phyloP scores from a whole-genome alignment of 2,329 filamentous ascomycete species.

The Alternaria arborescens region DNA sequence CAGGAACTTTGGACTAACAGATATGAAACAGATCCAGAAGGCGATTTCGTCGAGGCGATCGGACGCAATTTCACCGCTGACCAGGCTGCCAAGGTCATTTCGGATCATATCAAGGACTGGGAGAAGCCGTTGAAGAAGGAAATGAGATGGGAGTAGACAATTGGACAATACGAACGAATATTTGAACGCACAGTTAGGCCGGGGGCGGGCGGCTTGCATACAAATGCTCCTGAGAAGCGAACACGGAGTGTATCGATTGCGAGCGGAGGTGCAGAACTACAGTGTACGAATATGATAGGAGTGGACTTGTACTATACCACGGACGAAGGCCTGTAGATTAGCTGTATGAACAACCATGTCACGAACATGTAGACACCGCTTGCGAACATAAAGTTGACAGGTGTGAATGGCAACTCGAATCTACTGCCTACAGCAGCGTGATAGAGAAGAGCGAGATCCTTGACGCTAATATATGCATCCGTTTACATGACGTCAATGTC shows the following conservation, averaged over 20 bases:
- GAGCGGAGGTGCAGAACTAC: neutral
- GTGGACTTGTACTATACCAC: slow-evolving; percentile 7
- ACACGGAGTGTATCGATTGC: neutral
- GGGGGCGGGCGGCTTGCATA: neutral
- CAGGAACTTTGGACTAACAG: slow-evolving; percentile 24
- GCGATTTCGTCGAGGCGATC: slow-evolving; percentile 97
- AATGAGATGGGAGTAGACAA: slow-evolving; percentile 37
- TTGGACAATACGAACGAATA: too few species aligned
- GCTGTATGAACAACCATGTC: neutral
- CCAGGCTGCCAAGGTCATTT: slow-evolving; percentile 82
- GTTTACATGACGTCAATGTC: too few species aligned
- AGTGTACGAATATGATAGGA: slow-evolving; percentile 10
- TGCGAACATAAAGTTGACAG: neutral
- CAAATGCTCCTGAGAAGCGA: neutral
- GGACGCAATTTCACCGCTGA: slow-evolving; percentile 93
- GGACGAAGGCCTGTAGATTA: neutral
- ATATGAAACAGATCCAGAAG: slow-evolving; percentile 78
- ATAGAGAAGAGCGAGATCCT: neutral
- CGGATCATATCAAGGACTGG: slow-evolving; percentile 85
- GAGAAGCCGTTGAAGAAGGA: slow-evolving; percentile 64
- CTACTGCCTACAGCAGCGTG: too few species aligned
- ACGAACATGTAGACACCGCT: neutral
- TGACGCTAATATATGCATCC: neutral
- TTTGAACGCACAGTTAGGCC: fast-evolving
- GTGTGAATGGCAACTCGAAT: neutral